Percentiles rank a stretch among this genome's conserved stretches.
Evolutionary conservation across 441 rosid genomes (phyloP).

Genomic region (Populus hybrid): DNA sequence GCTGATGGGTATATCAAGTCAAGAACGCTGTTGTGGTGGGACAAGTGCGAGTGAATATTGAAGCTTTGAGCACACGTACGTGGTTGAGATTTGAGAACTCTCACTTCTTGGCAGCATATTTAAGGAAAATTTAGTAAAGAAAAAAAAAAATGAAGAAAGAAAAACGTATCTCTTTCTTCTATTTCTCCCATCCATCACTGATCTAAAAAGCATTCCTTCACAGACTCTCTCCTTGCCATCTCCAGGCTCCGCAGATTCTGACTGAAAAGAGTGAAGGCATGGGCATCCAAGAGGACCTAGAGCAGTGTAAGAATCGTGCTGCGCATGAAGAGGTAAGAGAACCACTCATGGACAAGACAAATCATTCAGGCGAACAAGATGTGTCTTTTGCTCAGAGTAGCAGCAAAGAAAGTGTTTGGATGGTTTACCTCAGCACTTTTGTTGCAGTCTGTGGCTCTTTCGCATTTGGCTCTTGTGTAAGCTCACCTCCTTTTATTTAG

Average conservation of each 20-base stretch:
- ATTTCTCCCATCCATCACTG: constrained; percentile 11
- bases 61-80: background rate
- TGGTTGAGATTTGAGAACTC: background rate
- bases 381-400: constrained; percentile 18
- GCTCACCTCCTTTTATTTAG: constrained; percentile 19
- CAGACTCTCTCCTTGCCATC: constrained; percentile 16
- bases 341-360: constrained; percentile 37
- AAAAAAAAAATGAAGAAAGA: background rate
- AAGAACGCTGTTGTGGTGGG: background rate
- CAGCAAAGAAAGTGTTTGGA: constrained; percentile 47
- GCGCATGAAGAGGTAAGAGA: constrained; percentile 25
- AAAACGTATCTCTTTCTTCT: constrained; percentile 3
- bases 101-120: background rate
- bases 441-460: constrained; percentile 90
- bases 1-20: background rate
- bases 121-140: background rate
- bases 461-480: constrained; percentile 87
- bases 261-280: constrained; percentile 21
- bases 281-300: constrained; percentile 41
- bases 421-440: constrained; percentile 79
- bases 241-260: background rate
- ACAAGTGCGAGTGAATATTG: background rate
- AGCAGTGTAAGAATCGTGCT: constrained; percentile 7
- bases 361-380: constrained; percentile 18
- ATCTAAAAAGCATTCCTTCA: constrained; percentile 11